Base-by-base conservation (phyloP, 352 stramenopile genomes). In the Saprolegnia parasitica region DNA sequence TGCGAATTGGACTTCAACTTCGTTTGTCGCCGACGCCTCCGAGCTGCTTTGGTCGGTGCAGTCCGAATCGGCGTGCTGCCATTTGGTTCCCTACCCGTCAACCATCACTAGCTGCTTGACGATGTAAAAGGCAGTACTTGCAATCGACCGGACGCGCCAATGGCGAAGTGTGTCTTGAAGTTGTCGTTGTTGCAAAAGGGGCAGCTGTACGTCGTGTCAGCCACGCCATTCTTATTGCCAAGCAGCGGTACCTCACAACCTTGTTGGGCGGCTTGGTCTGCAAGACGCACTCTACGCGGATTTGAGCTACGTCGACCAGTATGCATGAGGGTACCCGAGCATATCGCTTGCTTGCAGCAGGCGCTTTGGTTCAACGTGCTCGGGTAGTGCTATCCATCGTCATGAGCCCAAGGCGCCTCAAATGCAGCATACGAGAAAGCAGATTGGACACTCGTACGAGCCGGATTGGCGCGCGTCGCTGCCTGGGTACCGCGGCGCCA, bases 131-230 rank as follows among this genome's bases (percentile, higher is more conserved):
- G 5, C 5, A 5, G 47, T 60, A 60, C n/a, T 37, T 70, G 62
- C 49, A 70, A n/a, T 32, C 42, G 32, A 13, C 63, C 63, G 6
- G 63, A 29, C 5, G 63, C 47, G 5, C 63, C 63, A 21, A 70
- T 52, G 13, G 63, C 55, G 23, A 70, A 70, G 18, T 62, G 21
- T 4, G 63, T 70, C 39, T 40, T 72, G 61, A 94, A 90, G 8
- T 65, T 74, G 23, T 91, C 81, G 10, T 78, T 73, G 52, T 92
- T 91, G 74, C 86, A 94, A 77, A 92, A 94, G 32, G 86, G 86
- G 67, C 86, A 94, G 71, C 82, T 90, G 68, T 21, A 74, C 29
- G 71, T 11, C 46, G 20, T 24, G 18, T 26, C 0, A 71, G 24
- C 56, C 45, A 66, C 10, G 58, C 8, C 52, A 49, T 49, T 37